Percentiles rank a stretch among this genome's conserved stretches.
These are phyloP conservation scores for Backusella circina DNA, from an alignment of 192 early-diverging fungal species.

Conservation along the genomic window DNA sequence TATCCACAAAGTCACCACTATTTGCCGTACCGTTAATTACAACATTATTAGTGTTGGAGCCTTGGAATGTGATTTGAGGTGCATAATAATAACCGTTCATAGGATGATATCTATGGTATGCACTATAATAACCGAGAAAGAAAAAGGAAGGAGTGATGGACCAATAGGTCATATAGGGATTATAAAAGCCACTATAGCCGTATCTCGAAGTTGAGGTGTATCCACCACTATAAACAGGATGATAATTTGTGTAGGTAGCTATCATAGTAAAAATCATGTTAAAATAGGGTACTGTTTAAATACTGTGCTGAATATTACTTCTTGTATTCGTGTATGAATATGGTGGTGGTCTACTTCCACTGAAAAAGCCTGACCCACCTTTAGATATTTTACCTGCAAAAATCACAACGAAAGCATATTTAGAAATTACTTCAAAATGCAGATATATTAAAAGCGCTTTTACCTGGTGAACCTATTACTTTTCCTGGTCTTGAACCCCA, in stretches of 20 bases:
- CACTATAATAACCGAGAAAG: conserved; percentile 24
- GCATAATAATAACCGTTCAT: conserved; percentile 33
- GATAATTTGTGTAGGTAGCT: conserved; percentile 27
- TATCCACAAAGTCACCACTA: neutral
- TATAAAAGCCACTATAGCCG: conserved; percentile 31
- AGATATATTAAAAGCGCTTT: neutral
- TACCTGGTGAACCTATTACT: neutral
- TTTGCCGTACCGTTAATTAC: conserved; percentile 32
- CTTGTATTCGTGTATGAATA: conserved; percentile 3
- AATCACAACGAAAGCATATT: neutral
- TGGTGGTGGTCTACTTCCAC: neutral
- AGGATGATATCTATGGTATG: conserved; percentile 27
- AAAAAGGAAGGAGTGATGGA: conserved; percentile 20
- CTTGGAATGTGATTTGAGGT: conserved; percentile 12
- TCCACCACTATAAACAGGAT: conserved; percentile 18
- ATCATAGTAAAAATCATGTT: neutral
- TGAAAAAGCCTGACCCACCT: conserved; percentile 25
- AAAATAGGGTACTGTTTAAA: neutral
- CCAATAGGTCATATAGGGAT: conserved; percentile 26
- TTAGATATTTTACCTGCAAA: conserved; percentile 15
- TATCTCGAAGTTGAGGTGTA: conserved; percentile 19
- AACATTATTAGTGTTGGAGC: conserved; percentile 8
- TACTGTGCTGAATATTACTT: neutral
- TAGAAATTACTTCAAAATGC: neutral
- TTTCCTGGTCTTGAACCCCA: no score